Conservation (phyloP, 202 grass and related monocot species). For the Schoenoplectus triqueter region DNA sequence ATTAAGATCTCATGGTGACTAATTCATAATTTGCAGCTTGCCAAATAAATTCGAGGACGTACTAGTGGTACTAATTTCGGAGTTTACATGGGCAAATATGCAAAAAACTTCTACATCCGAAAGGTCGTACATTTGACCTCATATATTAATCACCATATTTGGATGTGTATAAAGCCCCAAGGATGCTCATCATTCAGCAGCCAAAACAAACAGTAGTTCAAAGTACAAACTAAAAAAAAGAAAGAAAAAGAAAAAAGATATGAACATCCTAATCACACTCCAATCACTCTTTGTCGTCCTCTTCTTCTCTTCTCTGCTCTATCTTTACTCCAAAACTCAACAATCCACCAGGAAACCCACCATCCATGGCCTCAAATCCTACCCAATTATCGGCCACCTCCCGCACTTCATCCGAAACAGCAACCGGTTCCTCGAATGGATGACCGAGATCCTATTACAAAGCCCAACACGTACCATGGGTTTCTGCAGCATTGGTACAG, state of each 20-base stretch:
- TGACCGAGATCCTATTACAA: constrained; percentile 30
- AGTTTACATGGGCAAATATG: constrained; percentile 5
- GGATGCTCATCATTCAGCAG: neutral
- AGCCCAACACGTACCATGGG: constrained; percentile 46
- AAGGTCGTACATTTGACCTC: neutral
- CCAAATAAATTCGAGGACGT: neutral
- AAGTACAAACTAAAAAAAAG: neutral
- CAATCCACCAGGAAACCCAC: constrained; percentile 22
- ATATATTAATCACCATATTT: neutral
- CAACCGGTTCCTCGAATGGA: constrained; percentile 49
- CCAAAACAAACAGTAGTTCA: neutral
- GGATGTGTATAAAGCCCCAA: neutral
- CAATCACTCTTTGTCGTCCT: neutral
- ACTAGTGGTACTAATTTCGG: neutral
- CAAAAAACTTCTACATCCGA: neutral
- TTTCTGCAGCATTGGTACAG: neutral
- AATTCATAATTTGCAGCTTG: neutral
- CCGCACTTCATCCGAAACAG: constrained; percentile 46
- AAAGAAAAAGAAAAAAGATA: neutral
- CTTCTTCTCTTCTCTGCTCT: constrained; percentile 24
- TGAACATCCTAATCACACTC: constrained; percentile 8
- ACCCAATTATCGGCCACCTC: constrained; percentile 49
- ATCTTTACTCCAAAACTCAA: constrained; percentile 8
- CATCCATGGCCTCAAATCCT: constrained; percentile 41
- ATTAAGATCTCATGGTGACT: neutral